phyloP scores from a whole-genome alignment of 108 stramenopile species.

The Nannochloropsis granulata region DNA sequence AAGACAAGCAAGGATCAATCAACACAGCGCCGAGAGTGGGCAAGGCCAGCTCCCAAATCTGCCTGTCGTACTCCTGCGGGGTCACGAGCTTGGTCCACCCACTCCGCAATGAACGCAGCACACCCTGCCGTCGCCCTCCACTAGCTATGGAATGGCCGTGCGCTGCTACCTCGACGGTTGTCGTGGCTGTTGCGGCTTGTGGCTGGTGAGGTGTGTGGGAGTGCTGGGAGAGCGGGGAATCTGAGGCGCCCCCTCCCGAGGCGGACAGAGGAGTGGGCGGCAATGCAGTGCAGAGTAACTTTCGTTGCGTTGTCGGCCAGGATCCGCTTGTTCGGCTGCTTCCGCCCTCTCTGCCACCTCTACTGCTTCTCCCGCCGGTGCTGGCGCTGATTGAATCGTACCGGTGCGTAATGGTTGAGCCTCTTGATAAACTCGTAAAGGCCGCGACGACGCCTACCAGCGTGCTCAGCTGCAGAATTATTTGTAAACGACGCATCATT shows the following conservation, averaged over 20 bases:
- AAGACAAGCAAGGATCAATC: slow-evolving; percentile 20
- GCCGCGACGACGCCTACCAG: neutral
- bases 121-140: neutral
- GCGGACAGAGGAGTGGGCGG: neutral
- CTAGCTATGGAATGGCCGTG: neutral
- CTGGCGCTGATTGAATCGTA: neutral
- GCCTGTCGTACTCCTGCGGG: neutral
- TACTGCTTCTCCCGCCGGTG: neutral
- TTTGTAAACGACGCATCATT: neutral
- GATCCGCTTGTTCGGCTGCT: neutral
- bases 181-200: neutral
- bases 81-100: neutral
- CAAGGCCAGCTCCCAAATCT: slow-evolving; percentile 16
- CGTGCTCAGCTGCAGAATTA: neutral
- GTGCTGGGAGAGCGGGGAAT: neutral
- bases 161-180: neutral
- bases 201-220: neutral
- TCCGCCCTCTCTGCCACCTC: neutral
- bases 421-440: neutral
- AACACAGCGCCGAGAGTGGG: slow-evolving; percentile 29
- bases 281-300: neutral
- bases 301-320: neutral
- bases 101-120: neutral
- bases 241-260: neutral
- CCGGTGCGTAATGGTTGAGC: neutral